Percentiles rank a stretch among this genome's conserved stretches.
These are phyloP conservation scores for Alternaria ethzedia DNA, from an alignment of 2,329 filamentous ascomycete genomes.

Conservation along the genomic window DNA sequence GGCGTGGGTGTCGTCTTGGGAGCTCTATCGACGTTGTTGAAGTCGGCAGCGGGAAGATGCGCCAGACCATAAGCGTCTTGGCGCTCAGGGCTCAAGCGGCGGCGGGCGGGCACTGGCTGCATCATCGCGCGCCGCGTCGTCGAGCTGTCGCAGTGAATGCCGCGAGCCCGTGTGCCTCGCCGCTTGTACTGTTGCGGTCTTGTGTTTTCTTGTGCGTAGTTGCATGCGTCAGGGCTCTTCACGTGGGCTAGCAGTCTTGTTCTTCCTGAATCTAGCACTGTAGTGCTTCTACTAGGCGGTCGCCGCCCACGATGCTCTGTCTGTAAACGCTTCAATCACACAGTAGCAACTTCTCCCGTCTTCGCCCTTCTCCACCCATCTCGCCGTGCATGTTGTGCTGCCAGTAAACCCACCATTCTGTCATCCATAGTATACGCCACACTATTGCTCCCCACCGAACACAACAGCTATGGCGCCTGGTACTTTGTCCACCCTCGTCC, in stretches of 20 bases:
- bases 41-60: constrained; percentile 10
- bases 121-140: constrained; percentile 15
- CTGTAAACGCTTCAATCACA: constrained; percentile 20
- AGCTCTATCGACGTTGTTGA: constrained; percentile 5
- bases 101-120: constrained; percentile 5
- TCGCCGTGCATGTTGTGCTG: constrained; percentile 9
- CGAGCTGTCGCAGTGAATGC: background rate
- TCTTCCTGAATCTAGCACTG: background rate
- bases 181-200: background rate
- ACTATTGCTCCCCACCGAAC: background rate
- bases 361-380: constrained; percentile 11
- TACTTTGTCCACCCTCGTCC: constrained; percentile 15
- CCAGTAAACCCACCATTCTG: background rate
- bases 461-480: constrained; percentile 30
- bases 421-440: background rate
- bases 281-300: constrained; percentile 12
- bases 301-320: constrained; percentile 26
- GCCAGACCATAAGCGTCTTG: constrained; percentile 12
- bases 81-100: constrained; percentile 1
- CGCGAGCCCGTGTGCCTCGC: background rate
- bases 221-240: background rate
- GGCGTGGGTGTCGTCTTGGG: constrained; percentile 28
- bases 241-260: background rate
- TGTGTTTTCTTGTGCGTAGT: background rate
- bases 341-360: constrained; percentile 2